Base-by-base conservation (phyloP, 306 rosid genomes). In the Cicer chorassanicum region DNA sequence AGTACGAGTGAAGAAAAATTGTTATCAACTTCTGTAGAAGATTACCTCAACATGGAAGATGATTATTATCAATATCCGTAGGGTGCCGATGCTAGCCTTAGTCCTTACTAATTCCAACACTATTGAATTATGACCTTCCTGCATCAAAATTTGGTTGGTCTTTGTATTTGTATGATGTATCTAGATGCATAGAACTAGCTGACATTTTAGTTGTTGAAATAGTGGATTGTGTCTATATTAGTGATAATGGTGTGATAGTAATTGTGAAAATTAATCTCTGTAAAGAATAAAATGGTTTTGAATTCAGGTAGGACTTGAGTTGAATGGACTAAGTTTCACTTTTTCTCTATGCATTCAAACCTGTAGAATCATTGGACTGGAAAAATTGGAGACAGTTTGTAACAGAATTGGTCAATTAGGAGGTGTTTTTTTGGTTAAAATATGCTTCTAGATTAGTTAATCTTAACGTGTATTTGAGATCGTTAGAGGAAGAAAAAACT, bases 31-130 rank as follows among this genome's bases (percentile, higher is more conserved):
- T 72, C 89, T 41, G 29, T 82, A 19, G 75, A 8, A 34, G 85
- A 85, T 43, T n/a, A 40, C 59, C 16, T 73, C 4, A 57, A 29
- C 42, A 72, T 89, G 87, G 93, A 86, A 76, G 84, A 75, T 29
- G 87, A 90, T 55, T 55, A 74, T 71, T 84, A 41, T 81, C 81
- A 48, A 61, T 80, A 82, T 24, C 78, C 83, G 24, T 86, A 68
- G 82, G 83, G 69, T 71, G 78, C 78, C 78, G 66, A 43, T 9
- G 54, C 63, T 62, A 12, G 42, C 75, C 36, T 9, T 55, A 42
- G 72, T 69, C 75, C 36, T 7, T 55, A 42, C 74, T 69, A 45
- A 65, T 80, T 76, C 66, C 1, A 36, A 7, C 38, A 60, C 7
- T 62, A 24, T 71, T 42, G 74, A 39, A 67, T 85, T 76, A 59